Percentiles rank a stretch among this genome's conserved stretches.
These are phyloP conservation scores for Biscogniauxia marginata DNA, from an alignment of 2,329 filamentous ascomycete genomes.

Conservation along the genomic window DNA sequence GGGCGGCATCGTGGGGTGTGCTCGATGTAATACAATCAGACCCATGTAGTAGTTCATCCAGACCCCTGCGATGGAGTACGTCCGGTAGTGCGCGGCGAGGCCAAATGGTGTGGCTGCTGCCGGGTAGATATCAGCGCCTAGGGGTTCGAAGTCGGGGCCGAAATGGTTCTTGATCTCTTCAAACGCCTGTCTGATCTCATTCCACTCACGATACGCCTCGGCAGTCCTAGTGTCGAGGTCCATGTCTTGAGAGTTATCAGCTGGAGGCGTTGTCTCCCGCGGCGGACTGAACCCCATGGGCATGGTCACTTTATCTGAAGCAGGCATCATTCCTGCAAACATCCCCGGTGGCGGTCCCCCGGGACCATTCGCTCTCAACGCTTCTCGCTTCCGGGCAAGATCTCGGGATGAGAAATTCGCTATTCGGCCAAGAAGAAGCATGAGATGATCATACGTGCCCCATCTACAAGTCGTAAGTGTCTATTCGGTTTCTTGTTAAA, in stretches of 20 bases:
- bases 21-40: conserved; percentile 75
- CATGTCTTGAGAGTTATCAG: conserved; percentile 47
- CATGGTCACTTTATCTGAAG: conserved; percentile 47
- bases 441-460: conserved; percentile 84
- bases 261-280: conserved; percentile 41
- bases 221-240: conserved; percentile 64
- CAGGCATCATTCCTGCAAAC: conserved; percentile 57
- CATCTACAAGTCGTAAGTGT: conserved; percentile 55
- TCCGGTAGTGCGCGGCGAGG: conserved; percentile 75
- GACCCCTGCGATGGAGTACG: conserved; percentile 81
- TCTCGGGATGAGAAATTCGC: conserved; percentile 78
- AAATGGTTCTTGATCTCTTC: conserved; percentile 63
- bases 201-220: conserved; percentile 78
- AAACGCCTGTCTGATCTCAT: conserved; percentile 70
- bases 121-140: conserved; percentile 65
- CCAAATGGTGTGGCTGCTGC: conserved; percentile 76
- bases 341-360: conserved; percentile 45
- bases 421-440: conserved; percentile 77
- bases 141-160: conserved; percentile 72
- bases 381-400: conserved; percentile 71
- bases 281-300: conserved; percentile 57
- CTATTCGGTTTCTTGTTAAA: background rate
- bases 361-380: conserved; percentile 58
- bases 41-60: conserved; percentile 88
- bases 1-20: conserved; percentile 88